Base-by-base conservation (phyloP, 768 basidiomycete genomes). In the Rhizopogon rudus region DNA sequence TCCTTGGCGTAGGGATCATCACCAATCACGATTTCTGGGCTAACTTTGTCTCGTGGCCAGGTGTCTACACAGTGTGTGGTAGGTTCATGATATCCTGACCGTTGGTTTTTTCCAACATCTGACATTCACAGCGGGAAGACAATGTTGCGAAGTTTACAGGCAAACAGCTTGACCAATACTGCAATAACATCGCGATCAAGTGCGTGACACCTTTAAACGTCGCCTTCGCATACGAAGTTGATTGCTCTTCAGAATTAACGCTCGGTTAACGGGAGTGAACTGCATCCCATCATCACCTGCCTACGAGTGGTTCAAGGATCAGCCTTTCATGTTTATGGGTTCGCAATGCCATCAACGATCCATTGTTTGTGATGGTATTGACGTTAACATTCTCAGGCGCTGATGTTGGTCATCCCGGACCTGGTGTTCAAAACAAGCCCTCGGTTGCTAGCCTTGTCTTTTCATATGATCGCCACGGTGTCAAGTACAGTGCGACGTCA, bases 371-470 rank as follows among this genome's bases (percentile, higher is more conserved):
- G 12, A 7, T 48, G 10, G n/a, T 16, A 31, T 1, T n/a, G 8
- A n/a, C 40, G 28, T 54, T 56, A 14, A 55, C 35, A 16, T 37
- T 55, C 40, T 6, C 48, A 82, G 81, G 83, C 10, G 80, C 80
- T 5, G 83, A 82, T 61, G 77, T 88, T 0, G 76, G 80, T 9
- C 88, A 91, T 58, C 83, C 87, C 0, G 77, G 77, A 0, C 80
- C 86, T 12, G 83, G 85, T 0, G 58, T 76, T 0, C 60, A 67
- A 0, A 67, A 73, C 37, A 81, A 73, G 7, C 80, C 88, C 0
- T 88, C 87, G 0, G 72, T 87, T 0, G 75, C 86, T 0, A 76
- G 79, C 0, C 60, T 88, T 0, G 87, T 89, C 0, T 81, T 75
- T 3, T 88, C 86, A 0, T 70, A 72, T 25, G 83, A 88, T 51